Evolutionary conservation across 768 basidiomycete species (phyloP).

Genomic region (Hemileccinum rubropunctum): DNA sequence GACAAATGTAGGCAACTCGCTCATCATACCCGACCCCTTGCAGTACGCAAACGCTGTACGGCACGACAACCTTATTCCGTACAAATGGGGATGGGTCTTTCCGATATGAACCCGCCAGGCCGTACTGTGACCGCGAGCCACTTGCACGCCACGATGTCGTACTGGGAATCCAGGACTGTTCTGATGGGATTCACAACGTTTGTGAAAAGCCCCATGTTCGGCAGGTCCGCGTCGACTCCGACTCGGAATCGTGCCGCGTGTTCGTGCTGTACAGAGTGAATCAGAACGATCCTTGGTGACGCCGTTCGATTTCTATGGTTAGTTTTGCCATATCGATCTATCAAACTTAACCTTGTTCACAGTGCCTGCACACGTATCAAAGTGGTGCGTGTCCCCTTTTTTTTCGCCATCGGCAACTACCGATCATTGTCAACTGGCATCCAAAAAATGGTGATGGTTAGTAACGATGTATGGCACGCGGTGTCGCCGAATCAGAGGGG

Average conservation of each 20-base stretch:
- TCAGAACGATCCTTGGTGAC: slow-evolving; percentile 1
- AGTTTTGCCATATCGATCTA: background rate
- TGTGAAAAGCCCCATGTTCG: background rate
- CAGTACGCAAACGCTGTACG: background rate
- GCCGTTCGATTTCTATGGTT: slow-evolving; percentile 8
- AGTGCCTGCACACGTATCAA: slow-evolving; percentile 2
- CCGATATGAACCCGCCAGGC: background rate
- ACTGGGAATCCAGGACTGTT: background rate
- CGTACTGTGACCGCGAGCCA: background rate
- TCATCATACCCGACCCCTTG: background rate
- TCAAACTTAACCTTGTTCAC: slow-evolving; percentile 25
- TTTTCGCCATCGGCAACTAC: background rate
- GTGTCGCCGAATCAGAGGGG: background rate
- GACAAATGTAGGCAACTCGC: background rate
- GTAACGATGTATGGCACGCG: background rate
- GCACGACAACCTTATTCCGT: slow-evolving; percentile 4
- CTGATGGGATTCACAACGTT: background rate
- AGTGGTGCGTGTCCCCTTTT: background rate
- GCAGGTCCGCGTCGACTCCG: slow-evolving; percentile 8
- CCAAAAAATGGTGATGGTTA: no score
- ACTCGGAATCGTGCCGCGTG: slow-evolving; percentile 6
- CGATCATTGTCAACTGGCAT: no score
- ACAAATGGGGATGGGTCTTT: slow-evolving; percentile 1
- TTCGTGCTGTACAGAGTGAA: no score
- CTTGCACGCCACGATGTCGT: background rate